phyloP scores from a whole-genome alignment of 2,329 filamentous ascomycete genomes.

The Stemphylium vesicarium region DNA sequence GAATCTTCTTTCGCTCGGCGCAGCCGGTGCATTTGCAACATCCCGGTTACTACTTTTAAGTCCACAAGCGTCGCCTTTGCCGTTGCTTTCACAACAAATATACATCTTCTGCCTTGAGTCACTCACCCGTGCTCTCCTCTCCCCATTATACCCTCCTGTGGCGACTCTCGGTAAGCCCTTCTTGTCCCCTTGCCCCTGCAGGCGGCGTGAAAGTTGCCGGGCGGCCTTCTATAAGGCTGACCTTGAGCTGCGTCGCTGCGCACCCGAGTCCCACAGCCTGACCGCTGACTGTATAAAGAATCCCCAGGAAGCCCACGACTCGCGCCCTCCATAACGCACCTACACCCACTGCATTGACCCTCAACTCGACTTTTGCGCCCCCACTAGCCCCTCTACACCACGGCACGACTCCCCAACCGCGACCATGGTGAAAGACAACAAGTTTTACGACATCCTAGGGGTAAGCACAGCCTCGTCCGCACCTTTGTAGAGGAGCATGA shows the following conservation, averaged over 20 bases:
- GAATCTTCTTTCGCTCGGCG: slow-evolving; percentile 47
- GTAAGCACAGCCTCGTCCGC: slow-evolving; percentile 58
- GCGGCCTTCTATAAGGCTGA: slow-evolving; percentile 26
- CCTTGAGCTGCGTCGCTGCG: slow-evolving; percentile 18
- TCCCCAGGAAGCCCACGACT: slow-evolving; percentile 6
- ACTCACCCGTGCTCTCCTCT: slow-evolving; percentile 8
- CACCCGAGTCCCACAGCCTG: slow-evolving; percentile 14
- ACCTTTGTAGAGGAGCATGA: neutral
- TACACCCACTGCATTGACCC: slow-evolving; percentile 14
- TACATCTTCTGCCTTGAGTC: slow-evolving; percentile 19
- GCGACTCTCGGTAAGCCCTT: slow-evolving; percentile 29
- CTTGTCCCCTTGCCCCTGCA: slow-evolving; percentile 6
- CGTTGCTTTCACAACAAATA: slow-evolving; percentile 20
- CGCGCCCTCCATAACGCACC: slow-evolving; percentile 10
- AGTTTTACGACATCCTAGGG: slow-evolving; percentile 79
- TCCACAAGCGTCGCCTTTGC: slow-evolving; percentile 31
- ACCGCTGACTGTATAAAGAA: slow-evolving; percentile 25
- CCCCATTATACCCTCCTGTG: slow-evolving; percentile 5
- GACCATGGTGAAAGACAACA: slow-evolving; percentile 79
- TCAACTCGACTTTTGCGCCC: slow-evolving; percentile 32
- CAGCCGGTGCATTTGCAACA: slow-evolving; percentile 40
- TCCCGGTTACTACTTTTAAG: slow-evolving; percentile 45
- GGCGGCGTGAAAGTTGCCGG: slow-evolving; percentile 9
- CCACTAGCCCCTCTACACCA: slow-evolving; percentile 31
- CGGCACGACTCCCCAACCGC: slow-evolving; percentile 23